Conservation (phyloP, 164 flowering plant genomes). For the Magnolia kwangsiensis region DNA sequence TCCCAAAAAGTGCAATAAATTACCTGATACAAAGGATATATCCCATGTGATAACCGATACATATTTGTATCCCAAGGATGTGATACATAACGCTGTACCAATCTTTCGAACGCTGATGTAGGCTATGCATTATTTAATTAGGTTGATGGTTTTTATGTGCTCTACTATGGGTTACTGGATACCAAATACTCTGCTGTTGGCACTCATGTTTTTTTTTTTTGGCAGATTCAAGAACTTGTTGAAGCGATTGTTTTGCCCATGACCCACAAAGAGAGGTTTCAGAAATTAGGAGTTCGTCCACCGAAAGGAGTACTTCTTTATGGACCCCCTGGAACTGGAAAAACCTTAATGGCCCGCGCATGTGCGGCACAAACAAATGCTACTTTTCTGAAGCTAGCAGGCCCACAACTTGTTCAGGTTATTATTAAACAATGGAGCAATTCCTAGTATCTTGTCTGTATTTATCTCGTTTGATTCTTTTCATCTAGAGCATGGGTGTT, state of each 20-base stretch:
- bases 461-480: neutral
- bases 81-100: no score
- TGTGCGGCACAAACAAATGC: conserved; percentile 99
- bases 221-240: conserved; percentile 90
- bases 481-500: neutral
- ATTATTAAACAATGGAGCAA: neutral
- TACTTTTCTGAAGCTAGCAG: conserved; percentile 91
- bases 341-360: conserved; percentile 95
- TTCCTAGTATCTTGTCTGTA: neutral
- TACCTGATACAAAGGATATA: no score
- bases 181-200: neutral
- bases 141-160: neutral
- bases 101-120: no score
- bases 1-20: no score
- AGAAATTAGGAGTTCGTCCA: conserved; percentile 84
- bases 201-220: neutral
- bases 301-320: conserved; percentile 93
- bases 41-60: no score
- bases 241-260: conserved; percentile 97
- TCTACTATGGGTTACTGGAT: neutral
- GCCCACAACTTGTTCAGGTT: conserved; percentile 98
- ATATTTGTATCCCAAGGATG: no score
- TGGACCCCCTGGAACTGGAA: conserved; percentile 98
- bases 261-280: conserved; percentile 92
- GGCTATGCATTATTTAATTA: neutral